Base-by-base conservation (phyloP, 1,284 basidiomycete genomes). In the Phellinidium pouzarii region DNA sequence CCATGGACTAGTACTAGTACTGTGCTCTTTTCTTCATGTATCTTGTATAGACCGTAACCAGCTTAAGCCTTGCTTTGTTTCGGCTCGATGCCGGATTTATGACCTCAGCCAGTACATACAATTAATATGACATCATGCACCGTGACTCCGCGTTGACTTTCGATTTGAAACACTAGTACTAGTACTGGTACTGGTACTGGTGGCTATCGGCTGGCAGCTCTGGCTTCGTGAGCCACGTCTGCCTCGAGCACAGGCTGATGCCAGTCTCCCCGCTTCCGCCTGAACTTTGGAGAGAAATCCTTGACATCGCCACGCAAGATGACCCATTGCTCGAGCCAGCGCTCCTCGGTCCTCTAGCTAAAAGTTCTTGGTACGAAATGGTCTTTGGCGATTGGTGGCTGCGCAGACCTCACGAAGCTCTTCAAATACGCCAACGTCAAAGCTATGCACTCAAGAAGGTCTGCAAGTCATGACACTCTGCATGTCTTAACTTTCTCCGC, bases 401-500 rank as follows among this genome's bases (percentile, higher is more conserved):
- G 19, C 69, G 80, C 26, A 72, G 76, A 0, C 80, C 84, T 2
- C 71, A 75, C 27, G 78, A 84, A 44, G 72, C 73, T 3, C 62
- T 80, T 52, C 76, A 77, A 51, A 63, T 72, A 20, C 67, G 78
- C 22, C 84, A 86, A 59, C 68, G 74, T 44, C 67, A 74, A 48
- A 80, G 76, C 52, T 84, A 84, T 59, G 66, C 70, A 3, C 82
- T 78, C 1, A 83, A 84, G 61, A 85, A 83, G 72, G 84, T 83
- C 54, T 5, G 69, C 61, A 34, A 36, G 49, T n/a, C 22, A 41
- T 14, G 17, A 14, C n/a, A 23, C n/a, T 27, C 14, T 4, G 26
- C 34, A n/a, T 3, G 48, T 47, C 40, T n/a, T 23, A 14, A 7
- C 9, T 29, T 14, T 45, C n/a, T n/a, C n/a, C n/a, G 23, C 25